These are phyloP conservation scores for Herpetospermum pedunculosum DNA, from an alignment of 306 rosid genomes.

Conservation along the genomic window DNA sequence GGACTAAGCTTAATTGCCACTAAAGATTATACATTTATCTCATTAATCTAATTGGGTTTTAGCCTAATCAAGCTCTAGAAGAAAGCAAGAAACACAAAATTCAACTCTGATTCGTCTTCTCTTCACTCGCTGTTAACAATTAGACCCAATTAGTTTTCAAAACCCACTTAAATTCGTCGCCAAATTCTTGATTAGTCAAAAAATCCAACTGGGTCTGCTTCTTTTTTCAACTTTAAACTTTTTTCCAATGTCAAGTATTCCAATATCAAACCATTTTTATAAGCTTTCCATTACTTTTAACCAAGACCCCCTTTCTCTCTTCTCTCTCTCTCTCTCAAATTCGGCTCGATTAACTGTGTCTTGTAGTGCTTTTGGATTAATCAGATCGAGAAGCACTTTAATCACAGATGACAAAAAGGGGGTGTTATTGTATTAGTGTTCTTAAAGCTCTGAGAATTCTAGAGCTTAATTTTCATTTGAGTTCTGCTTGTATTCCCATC, in stretches of 20 bases:
- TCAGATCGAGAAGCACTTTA: slow-evolving; percentile 15
- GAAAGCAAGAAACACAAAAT: background rate
- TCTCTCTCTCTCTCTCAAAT: slow-evolving; percentile 5
- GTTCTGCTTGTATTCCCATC: slow-evolving; percentile 15
- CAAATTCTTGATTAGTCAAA: slow-evolving; percentile 5
- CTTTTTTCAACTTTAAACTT: background rate
- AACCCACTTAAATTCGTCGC: background rate
- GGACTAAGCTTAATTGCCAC: background rate
- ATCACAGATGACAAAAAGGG: slow-evolving; percentile 15
- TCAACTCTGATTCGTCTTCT: background rate
- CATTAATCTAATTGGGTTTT: no score
- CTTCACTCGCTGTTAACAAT: background rate
- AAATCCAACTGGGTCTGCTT: background rate
- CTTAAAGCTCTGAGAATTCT: slow-evolving; percentile 25
- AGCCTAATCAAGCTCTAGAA: background rate
- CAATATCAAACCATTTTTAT: slow-evolving; percentile 1
- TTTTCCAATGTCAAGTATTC: slow-evolving; percentile 35
- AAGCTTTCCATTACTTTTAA: slow-evolving; percentile 14
- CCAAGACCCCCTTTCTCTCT: slow-evolving; percentile 8
- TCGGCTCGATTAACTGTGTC: slow-evolving; percentile 21
- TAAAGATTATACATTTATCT: background rate
- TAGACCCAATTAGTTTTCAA: background rate
- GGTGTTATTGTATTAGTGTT: slow-evolving; percentile 16
- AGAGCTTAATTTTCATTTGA: slow-evolving; percentile 23
- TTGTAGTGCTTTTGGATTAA: slow-evolving; percentile 28